Evolutionary conservation across 768 basidiomycete species (phyloP), one percentile per base, ranked within the genome.

Genomic region (Tulasnella sp.): DNA sequence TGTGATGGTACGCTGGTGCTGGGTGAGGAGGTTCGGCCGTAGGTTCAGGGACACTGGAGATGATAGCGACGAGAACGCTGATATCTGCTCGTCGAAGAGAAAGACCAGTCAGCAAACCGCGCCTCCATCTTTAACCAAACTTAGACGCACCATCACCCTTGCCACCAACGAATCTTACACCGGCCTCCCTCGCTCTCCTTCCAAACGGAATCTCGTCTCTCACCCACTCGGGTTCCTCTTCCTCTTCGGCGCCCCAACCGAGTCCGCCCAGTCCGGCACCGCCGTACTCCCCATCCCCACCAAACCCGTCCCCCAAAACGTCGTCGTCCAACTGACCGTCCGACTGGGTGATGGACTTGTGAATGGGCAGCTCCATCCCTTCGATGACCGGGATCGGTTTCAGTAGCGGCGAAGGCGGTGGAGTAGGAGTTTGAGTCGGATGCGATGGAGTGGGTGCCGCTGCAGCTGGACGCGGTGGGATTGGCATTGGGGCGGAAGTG

Each of bases 121-220:
- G 31, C 9, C n/a, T 16, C 58, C n/a, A 31, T 11, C 31, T 18
- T 69, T 12, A 31, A 1, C 46, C 46, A 31, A 74, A 42, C 2
- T 34, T 3, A 54, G 79, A 84, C 90, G 84, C 81, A 94, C 94
- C 95, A 86, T 97, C 95, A 76, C 90, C 90, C 87, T 97, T 97
- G 42, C 96, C 96, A 58, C 95, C 95, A 24, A 88, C 87, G 85
- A 94, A 96, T 48, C 85, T 85, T 83, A 90, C 90, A 22, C 95
- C 95, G 76, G 90, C 89, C 83, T 96, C 92, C 82, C 90, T 87
- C 34, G 96, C 95, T 28, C 93, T 89, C n/a, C 92, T 86, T 77
- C 91, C 94, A 86, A 97, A 97, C n/a, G 96, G 96, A 50, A 93
- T 90, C 81, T 94, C 94, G 78, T 86, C 85, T 69, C 85, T 86